These are phyloP conservation scores for Sambucus nigra DNA, from an alignment of 129 eudicot species.

Conservation along the genomic window DNA sequence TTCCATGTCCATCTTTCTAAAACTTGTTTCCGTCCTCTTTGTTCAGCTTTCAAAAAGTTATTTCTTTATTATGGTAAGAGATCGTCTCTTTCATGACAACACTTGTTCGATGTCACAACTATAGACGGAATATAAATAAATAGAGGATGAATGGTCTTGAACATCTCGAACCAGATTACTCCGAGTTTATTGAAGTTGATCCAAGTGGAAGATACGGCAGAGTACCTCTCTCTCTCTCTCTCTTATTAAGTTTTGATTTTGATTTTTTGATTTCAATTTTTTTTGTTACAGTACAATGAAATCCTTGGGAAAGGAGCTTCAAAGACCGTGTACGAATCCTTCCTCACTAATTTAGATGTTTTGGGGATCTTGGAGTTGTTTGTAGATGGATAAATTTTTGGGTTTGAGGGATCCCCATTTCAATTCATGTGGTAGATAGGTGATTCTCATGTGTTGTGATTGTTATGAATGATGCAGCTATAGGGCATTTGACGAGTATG, in stretches of 20 bases:
- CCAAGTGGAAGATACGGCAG: constrained; percentile 17
- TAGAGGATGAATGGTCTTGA: constrained; percentile 7
- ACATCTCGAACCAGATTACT: constrained; percentile 6
- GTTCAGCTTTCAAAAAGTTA: neutral
- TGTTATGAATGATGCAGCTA: constrained; percentile 24
- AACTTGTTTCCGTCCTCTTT: neutral
- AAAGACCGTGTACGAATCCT: constrained; percentile 5
- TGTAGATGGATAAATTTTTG: neutral
- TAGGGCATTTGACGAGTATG: constrained; percentile 57
- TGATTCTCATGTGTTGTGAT: neutral
- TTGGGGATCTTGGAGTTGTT: neutral
- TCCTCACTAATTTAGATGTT: neutral
- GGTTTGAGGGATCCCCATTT: neutral
- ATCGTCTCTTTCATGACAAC: neutral
- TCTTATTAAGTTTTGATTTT: neutral
- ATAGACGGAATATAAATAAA: neutral
- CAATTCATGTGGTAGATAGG: neutral
- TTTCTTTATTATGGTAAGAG: too few species aligned
- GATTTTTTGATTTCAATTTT: neutral
- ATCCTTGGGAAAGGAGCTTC: constrained; percentile 15
- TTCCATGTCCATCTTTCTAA: neutral
- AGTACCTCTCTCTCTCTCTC: neutral
- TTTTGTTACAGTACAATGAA: constrained; percentile 9
- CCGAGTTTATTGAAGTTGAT: constrained; percentile 18
- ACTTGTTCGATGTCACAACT: neutral